Base-by-base conservation (phyloP, 164 flowering plant species). In the Tinospora cordifolia region DNA sequence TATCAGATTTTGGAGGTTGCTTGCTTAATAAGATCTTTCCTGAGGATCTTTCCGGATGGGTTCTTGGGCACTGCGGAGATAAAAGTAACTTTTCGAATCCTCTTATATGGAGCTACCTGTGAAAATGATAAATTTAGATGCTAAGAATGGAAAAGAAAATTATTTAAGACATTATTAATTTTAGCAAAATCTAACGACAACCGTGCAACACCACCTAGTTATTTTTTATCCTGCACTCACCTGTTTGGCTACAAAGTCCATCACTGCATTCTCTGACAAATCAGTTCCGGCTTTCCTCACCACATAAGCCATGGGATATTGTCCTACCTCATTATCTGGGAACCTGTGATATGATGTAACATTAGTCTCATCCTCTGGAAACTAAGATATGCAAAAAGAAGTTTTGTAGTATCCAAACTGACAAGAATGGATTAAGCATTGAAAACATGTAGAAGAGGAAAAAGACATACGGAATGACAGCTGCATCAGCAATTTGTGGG, bases 101-200 rank as follows among this genome's bases (percentile, higher is more conserved):
- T 90, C 83, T 94, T 94, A 80, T 92, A 94, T 24, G 99, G 96
- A 27, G 99, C 99, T 27, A 90, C 93, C 93, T 89, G 79, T 6
- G 34, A 13, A 7, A 5, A 73, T 8, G 27, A 15, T 65, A 58
- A 47, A 38, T 41, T 21, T 54, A 54, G 60, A 54, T 19, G 24
- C 24, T 0, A 54, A 54, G n/a, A 19, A 47, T 8, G 14, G 54
- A 47, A 66, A 66, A 7, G 21, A 62, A 10, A 40, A 13, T 19
- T 30, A 46, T 24, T 19, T 30, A 46, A 24, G 47, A 41, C 59
- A 63, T 14, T 63, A 3, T 34, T 14, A 64, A 2, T 34, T 4
- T 30, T n/a, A 15, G 7, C 24, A 30, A 30, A 54, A 19, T 54
- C 24, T 2, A 26, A 62, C 40, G 46, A 60, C 57, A 70, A 34